Evolutionary conservation across 805 yeast species (phyloP).

Genomic region (Brettanomyces anomalus): DNA sequence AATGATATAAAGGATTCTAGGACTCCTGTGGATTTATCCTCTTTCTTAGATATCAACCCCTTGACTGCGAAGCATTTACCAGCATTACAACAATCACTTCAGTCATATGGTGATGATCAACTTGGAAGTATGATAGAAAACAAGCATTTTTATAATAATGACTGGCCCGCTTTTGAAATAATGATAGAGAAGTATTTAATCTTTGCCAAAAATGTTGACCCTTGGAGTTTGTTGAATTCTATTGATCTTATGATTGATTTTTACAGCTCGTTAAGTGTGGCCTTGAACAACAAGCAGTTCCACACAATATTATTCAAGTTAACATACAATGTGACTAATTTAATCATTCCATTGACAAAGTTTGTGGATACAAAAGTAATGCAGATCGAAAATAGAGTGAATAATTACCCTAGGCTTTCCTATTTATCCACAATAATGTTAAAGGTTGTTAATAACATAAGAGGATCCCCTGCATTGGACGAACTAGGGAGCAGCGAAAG

Average conservation of each 20-base stretch:
- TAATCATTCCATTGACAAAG: constrained; percentile 37
- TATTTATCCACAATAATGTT: constrained; percentile 39
- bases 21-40: constrained; percentile 5
- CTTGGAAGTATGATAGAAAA: constrained; percentile 23
- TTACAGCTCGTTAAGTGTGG: constrained; percentile 37
- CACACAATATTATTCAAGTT: constrained; percentile 31
- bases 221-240: constrained; percentile 45
- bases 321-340: constrained; percentile 27
- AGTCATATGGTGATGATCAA: constrained; percentile 13
- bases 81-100: constrained; percentile 17
- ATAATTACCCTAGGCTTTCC: constrained; percentile 34
- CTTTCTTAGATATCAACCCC: constrained; percentile 16
- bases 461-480: constrained; percentile 35
- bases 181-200: constrained; percentile 34
- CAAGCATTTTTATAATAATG: constrained; percentile 21
- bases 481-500: constrained; percentile 10
- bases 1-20: constrained; percentile 7
- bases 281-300: constrained; percentile 35
- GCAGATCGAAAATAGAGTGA: constrained; percentile 23
- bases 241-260: constrained; percentile 44
- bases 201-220: constrained; percentile 41
- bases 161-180: constrained; percentile 36
- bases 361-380: constrained; percentile 33
- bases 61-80: constrained; percentile 15
- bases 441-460: constrained; percentile 39